Evolutionary conservation across 1,284 basidiomycete species (phyloP).

Genomic region (Marasmius oreades): DNA sequence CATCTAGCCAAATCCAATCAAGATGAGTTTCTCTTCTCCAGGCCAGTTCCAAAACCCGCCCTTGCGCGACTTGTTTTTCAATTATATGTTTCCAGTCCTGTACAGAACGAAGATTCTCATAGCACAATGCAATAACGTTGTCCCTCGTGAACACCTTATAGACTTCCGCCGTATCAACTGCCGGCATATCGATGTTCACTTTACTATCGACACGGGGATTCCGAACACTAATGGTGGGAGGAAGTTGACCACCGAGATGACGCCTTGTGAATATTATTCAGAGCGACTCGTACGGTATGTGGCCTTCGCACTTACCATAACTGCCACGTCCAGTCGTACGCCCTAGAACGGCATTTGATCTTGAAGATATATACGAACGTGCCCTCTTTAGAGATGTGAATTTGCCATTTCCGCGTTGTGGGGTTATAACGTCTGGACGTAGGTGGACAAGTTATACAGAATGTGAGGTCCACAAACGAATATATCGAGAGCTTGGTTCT

Average conservation of each 20-base stretch:
- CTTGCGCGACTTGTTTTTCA: conserved; percentile 47
- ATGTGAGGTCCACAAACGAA: conserved; percentile 78
- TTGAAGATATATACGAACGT: conserved; percentile 81
- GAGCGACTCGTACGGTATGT: neutral
- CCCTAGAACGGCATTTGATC: conserved; percentile 63
- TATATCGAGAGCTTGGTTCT: conserved; percentile 72
- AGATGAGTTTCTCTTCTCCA: conserved; percentile 72
- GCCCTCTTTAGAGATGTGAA: conserved; percentile 53
- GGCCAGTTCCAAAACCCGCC: conserved; percentile 65
- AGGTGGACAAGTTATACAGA: conserved; percentile 69
- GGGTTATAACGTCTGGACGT: conserved; percentile 30
- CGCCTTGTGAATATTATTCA: conserved; percentile 42
- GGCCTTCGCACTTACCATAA: conserved; percentile 50
- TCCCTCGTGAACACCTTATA: conserved; percentile 48
- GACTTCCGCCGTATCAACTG: conserved; percentile 31
- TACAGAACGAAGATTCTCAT: conserved; percentile 46
- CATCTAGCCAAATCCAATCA: conserved; percentile 78
- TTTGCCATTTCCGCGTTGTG: conserved; percentile 36
- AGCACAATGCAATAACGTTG: conserved; percentile 60
- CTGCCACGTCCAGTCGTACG: conserved; percentile 82
- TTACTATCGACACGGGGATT: conserved; percentile 51
- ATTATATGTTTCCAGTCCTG: conserved; percentile 64
- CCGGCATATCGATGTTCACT: conserved; percentile 64
- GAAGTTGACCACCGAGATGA: conserved; percentile 50
- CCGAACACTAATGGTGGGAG: conserved; percentile 41